Base-by-base conservation (phyloP, 257 asterid genomes). In the Jaltomata sinuosa region DNA sequence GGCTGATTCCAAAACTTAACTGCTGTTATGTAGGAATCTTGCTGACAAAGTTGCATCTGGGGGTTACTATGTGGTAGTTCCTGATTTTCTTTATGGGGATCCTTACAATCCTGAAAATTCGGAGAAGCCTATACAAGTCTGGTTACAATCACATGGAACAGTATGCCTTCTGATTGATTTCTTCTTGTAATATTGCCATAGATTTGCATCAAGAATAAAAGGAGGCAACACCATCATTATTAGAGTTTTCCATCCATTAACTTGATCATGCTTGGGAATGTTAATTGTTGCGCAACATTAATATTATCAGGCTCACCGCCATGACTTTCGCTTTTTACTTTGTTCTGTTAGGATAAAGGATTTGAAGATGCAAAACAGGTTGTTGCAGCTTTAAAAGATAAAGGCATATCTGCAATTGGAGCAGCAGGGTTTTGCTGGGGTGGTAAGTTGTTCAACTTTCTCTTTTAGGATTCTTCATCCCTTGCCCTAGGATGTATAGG, bases 1-100 rank as follows among this genome's bases (percentile, higher is more conserved):
- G 36, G 57, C 80, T 74, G 22, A 45, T 74, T 72, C 36, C 12
- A 47, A 74, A 74, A 8, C 38, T 74, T 14, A 74, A 74, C 80
- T 74, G 38, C 38, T 36, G n/a, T 25, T 22, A n/a, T 88, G 87
- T 38, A 93, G 97, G 93, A 92, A 88, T 84, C 84, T 93, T 72
- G 93, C 97, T 19, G 97, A 92, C 87, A 93, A 93, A 87, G 89
- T 92, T 83, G 95, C 92, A 55, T 88, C 92, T 62, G 89, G 88
- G 80, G 97, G 95, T 22, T 93, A 79, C 88, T 88, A 86, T 32
- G 95, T 86, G 50, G 94, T 92, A 81, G 95, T 88, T 85, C 97
- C 97, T 57, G 97, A 91, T 89, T 90, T 93, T 90, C 85, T 92
- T 79, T 15, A 87, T 47, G 94, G 93, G 25, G 95, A 93, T 79